Base-by-base conservation (phyloP, 2,329 filamentous ascomycete genomes). In the Pyrenochaeta sp. region DNA sequence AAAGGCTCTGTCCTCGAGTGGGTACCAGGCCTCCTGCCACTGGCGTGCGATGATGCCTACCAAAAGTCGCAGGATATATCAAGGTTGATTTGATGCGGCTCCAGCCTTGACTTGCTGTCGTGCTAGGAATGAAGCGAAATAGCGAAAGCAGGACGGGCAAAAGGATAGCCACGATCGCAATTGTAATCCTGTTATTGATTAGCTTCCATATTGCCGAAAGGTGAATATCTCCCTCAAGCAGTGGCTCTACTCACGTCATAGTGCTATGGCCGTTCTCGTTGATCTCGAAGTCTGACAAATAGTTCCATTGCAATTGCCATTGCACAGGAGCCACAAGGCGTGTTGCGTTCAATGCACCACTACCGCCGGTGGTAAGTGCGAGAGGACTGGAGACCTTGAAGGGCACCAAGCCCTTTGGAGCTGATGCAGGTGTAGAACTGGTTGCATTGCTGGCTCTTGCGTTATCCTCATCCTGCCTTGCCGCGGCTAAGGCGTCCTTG, bases 1-100 rank as follows among this genome's bases (percentile, higher is more conserved):
- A 82, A 4, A 83, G 49, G 7, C 66, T 61, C 37, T 82, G 80
- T 3, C 79, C 79, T 1, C 74, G 51, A 1, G 77, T 81, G 0
- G 80, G 80, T 3, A 69, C 66, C 46, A 77, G 74, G 1, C 52
- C 55, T 20, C 39, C 51, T 7, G 49, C 54, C 5, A 61, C 35
- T 23, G 54, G 51, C 7, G 41, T 23, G 36, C 54, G 45, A 27
- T 63, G 60, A 15, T 53, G 45, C 3, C 41, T 45, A 23, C 58
- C 55, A 23, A 60, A 37, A 10, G 43, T 18, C 1, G 48, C 48
- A 18, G 60, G 60, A 17, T 60, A 54, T 14, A 63, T 35, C 23
- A 63, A 21, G 18, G 44, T 45, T 23, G 57, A 45, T 27, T 54
- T 54, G 44, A 58, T 3, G 11, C 40, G 0, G 78, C 78, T 7